Percentiles rank a stretch among this genome's conserved stretches.
These are phyloP conservation scores for Caloboletus firmus DNA, from an alignment of 1,284 basidiomycete genomes.

Conservation along the genomic window DNA sequence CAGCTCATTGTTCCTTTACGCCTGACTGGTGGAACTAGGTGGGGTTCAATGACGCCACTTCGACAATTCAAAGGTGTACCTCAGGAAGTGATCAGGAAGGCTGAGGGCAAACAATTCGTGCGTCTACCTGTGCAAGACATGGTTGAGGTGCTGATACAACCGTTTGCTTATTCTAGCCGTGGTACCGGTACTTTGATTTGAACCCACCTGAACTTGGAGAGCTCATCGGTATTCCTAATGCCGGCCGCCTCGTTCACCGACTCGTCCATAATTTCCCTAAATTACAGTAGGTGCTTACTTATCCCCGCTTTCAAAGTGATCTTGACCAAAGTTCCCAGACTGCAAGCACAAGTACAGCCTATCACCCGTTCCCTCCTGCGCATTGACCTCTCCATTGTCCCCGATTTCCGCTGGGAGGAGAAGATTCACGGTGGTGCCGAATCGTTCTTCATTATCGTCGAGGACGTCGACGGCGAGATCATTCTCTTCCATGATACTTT, in stretches of 20 bases:
- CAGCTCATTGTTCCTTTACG: background rate
- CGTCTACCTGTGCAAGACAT: conserved; percentile 31
- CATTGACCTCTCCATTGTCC: conserved; percentile 88
- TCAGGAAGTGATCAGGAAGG: conserved; percentile 84
- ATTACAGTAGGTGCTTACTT: conserved; percentile 63
- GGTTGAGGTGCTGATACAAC: background rate
- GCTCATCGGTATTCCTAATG: conserved; percentile 90
- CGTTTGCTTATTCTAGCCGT: conserved; percentile 55
- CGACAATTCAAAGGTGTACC: conserved; percentile 94
- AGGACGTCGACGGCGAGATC: conserved; percentile 96
- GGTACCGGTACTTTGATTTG: conserved; percentile 95
- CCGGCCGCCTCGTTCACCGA: conserved; percentile 89
- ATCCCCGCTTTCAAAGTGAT: background rate
- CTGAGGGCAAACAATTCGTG: conserved; percentile 97
- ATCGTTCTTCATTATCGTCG: conserved; percentile 90
- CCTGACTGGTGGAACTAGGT: conserved; percentile 49
- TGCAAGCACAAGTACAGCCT: conserved; percentile 93
- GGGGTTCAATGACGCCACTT: conserved; percentile 97
- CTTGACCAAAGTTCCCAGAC: conserved; percentile 39
- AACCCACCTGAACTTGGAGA: conserved; percentile 88
- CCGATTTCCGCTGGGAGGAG: conserved; percentile 98
- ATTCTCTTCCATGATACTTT: conserved; percentile 95
- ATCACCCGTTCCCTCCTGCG: conserved; percentile 88
- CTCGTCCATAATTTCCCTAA: conserved; percentile 97
- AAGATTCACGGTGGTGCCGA: conserved; percentile 89